Base-by-base conservation (phyloP, 2,329 filamentous ascomycete genomes). In the Cladosporium sp. region DNA sequence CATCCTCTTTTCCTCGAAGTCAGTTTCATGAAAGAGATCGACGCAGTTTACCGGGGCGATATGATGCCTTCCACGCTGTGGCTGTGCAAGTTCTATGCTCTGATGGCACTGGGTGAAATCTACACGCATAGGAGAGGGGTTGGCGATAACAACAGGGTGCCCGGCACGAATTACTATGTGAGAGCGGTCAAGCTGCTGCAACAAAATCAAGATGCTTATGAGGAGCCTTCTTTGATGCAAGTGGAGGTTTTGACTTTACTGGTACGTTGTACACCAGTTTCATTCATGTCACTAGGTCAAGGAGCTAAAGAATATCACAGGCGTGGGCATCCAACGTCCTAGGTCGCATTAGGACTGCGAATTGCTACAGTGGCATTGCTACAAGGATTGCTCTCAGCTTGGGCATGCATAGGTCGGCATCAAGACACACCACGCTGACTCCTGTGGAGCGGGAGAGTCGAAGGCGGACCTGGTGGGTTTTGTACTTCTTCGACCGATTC, bases 101-200 rank as follows among this genome's bases (percentile, higher is more conserved):
- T 76, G 0, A 73, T 77, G 53, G 74, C 73, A 0, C 63, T 77
- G 3, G 74, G 74, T 0, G 73, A 76, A 53, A 66, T 74, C 30
- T 76, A 76, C 22, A 73, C 73, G 0, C 69, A 66, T 0, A 63
- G 71, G 17, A 65, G 68, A 2, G 67, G 56, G 50, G 65, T 9
- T 27, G 63, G 3, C 61, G 66, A 11, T 54, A 60, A 27, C 54
- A 55, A 51, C 42, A 53, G 62, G 2, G 72, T 75, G 30, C 74
- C 74, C 1, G 74, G 74, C 0, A 61, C 75, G 50, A 54, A 58
- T 0, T 76, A 75, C 36, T 77, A 74, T 56, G 64, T 68, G 0
- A 63, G 68, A 2, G 71, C 73, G 0, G 69, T 67, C 1, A 63
- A 64, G 9, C 61, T 74, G 7, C 58, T 76, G 0, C 65, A 68